These are phyloP conservation scores for Bromus sterilis DNA, from an alignment of 176 grass and related monocot genomes.

Conservation along the genomic window DNA sequence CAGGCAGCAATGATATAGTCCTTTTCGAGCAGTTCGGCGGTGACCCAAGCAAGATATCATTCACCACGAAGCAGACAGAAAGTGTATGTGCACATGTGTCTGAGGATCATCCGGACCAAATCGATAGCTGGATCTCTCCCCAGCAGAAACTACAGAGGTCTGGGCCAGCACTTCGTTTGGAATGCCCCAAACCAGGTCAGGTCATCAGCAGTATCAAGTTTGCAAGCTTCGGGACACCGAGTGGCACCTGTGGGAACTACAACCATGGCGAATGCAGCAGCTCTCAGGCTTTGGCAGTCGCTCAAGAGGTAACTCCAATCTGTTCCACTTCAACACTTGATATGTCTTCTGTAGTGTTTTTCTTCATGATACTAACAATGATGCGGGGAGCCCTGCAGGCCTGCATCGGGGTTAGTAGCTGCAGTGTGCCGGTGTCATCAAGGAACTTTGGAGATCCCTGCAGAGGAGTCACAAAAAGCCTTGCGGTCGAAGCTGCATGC, in stretches of 20 bases:
- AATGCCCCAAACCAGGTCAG: slow-evolving; percentile 61
- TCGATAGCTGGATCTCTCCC: slow-evolving; percentile 48
- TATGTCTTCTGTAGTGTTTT: neutral
- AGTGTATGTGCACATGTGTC: slow-evolving; percentile 75
- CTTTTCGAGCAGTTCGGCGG: slow-evolving; percentile 92
- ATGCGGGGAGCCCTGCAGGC: slow-evolving; percentile 39
- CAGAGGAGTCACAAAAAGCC: slow-evolving; percentile 62
- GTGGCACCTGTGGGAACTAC: slow-evolving; percentile 72
- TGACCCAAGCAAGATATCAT: slow-evolving; percentile 77
- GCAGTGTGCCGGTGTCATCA: slow-evolving; percentile 56
- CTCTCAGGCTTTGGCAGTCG: slow-evolving; percentile 50
- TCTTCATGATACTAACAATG: slow-evolving; percentile 8
- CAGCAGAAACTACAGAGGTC: slow-evolving; percentile 33
- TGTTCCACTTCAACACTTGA: slow-evolving; percentile 8
- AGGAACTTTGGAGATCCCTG: slow-evolving; percentile 88
- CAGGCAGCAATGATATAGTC: slow-evolving; percentile 72
- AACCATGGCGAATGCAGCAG: slow-evolving; percentile 79
- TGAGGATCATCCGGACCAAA: slow-evolving; percentile 67
- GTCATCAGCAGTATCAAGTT: slow-evolving; percentile 79
- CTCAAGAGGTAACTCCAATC: slow-evolving; percentile 64
- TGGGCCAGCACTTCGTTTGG: slow-evolving; percentile 53
- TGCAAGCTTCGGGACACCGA: slow-evolving; percentile 89
- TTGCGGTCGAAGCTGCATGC: slow-evolving; percentile 89
- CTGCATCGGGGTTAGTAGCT: slow-evolving; percentile 68
- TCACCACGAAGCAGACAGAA: slow-evolving; percentile 43